A percentile compares a stretch with the other conserved stretches of the same genome.
phyloP scores from a whole-genome alignment of 805 yeast genomes.

The Starmerella potacharoeniae region DNA sequence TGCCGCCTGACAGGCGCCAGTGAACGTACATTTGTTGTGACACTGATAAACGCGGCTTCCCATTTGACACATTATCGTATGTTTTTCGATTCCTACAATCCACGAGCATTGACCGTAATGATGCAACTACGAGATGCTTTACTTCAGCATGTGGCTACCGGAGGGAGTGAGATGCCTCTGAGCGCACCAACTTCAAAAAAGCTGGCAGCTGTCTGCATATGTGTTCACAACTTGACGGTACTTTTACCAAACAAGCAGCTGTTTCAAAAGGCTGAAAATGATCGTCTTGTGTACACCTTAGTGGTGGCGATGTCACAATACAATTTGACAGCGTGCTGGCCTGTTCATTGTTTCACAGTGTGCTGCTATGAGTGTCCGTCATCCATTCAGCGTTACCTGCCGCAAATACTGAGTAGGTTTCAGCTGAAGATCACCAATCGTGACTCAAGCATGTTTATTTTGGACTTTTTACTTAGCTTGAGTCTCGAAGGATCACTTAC shows the following conservation, averaged over 20 bases:
- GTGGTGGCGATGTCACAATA: slow-evolving; percentile 49
- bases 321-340: slow-evolving; percentile 60
- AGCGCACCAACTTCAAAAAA: not conserved
- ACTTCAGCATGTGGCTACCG: slow-evolving; percentile 4
- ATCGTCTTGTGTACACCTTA: slow-evolving; percentile 49
- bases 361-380: slow-evolving; percentile 74
- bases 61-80: slow-evolving; percentile 43
- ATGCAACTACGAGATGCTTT: slow-evolving; percentile 9
- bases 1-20: slow-evolving; percentile 39
- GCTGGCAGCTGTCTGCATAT: slow-evolving; percentile 34
- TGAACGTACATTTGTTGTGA: slow-evolving; percentile 49
- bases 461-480: slow-evolving; percentile 61
- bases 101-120: slow-evolving; percentile 10
- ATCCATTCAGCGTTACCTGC: slow-evolving; percentile 55
- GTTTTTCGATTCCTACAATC: slow-evolving; percentile 34
- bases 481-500: slow-evolving; percentile 56
- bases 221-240: slow-evolving; percentile 46
- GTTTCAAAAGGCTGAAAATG: slow-evolving; percentile 48
- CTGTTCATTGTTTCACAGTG: slow-evolving; percentile 61
- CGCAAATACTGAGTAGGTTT: slow-evolving; percentile 57
- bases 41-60: slow-evolving; percentile 44
- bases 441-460: slow-evolving; percentile 56
- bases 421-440: slow-evolving; percentile 65
- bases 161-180: slow-evolving; percentile 7
- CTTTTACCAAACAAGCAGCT: slow-evolving; percentile 40